Evolutionary conservation across 2,329 filamentous ascomycete genomes (phyloP), one percentile per base, ranked within the genome.

Genomic region (Talaromyces amestolkiae): DNA sequence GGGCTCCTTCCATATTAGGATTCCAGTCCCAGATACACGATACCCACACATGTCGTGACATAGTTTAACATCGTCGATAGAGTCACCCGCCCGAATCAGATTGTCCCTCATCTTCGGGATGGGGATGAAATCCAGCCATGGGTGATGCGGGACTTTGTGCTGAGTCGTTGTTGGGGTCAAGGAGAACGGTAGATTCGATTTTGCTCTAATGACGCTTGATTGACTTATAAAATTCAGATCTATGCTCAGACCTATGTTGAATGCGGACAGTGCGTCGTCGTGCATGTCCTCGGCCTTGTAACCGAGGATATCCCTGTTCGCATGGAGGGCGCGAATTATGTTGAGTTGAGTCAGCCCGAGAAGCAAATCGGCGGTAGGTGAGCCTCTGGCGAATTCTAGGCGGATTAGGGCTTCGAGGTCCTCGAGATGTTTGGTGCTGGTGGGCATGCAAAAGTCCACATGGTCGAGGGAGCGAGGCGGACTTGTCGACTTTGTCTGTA

Each of bases 1-100:
- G 41, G 73, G 72, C 43, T 67, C 68, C 8, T 70, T 69, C 73
- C 74, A 75, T 22, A 76, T 69, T 58, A 70, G 70, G 15, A 74
- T 64, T 19, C 69, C 69, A 24, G 60, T 65, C 51, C 56, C 31
- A 5, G 49, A 22, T 17, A 33, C 56, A 11, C 64, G 63, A 65
- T 59, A 49, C 15, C 68, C 70, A 37, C 66, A 68, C 45, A 71
- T 66, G 58, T 70, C 69, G 8, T 65, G 47, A 24, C 70, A 71
- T 7, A 71, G 61, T 6, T 64, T 60, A 19, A 61, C 53, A 60
- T 71, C 70, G 10, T 70, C 68, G 43, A 66, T 61, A 1, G 65
- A 65, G 13, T 71, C 67, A 6, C 68, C 67, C 10, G 65, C 67
- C 15, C 54, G 56, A 19, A 71, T 68, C n/a, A 66, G 31, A 37